These are phyloP conservation scores for Farysia itapuensis DNA, from an alignment of 1,284 basidiomycete genomes.

Conservation along the genomic window DNA sequence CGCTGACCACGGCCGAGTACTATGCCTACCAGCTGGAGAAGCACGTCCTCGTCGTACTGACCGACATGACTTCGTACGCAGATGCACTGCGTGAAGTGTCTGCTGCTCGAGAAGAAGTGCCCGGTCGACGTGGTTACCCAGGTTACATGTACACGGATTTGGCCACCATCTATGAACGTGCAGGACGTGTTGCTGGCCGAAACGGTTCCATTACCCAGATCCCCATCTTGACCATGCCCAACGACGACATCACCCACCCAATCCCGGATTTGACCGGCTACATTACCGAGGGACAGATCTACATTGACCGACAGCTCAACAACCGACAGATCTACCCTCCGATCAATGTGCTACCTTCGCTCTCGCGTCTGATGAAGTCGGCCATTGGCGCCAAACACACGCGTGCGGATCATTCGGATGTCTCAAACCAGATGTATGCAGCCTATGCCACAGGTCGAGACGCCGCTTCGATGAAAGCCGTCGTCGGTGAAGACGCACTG, in stretches of 20 bases:
- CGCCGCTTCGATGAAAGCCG: conserved; percentile 98
- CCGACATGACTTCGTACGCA: conserved; percentile 98
- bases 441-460: conserved; percentile 72
- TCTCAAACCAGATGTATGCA: conserved; percentile 67
- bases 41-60: conserved; percentile 97
- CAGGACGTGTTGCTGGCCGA: conserved; percentile 93
- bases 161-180: conserved; percentile 97
- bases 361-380: conserved; percentile 99
- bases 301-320: conserved; percentile 85
- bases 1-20: conserved; percentile 97
- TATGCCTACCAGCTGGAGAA: conserved; percentile 99
- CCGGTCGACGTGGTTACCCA: conserved; percentile 98
- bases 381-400: conserved; percentile 97
- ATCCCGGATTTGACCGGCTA: conserved; percentile 98
- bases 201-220: conserved; percentile 99
- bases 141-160: conserved; percentile 75
- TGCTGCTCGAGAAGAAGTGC: conserved; percentile 97
- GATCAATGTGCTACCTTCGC: conserved; percentile 97
- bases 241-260: conserved; percentile 98
- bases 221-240: conserved; percentile 99
- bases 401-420: conserved; percentile 96
- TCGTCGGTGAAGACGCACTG: conserved; percentile 96
- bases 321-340: conserved; percentile 98
- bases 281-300: conserved; percentile 98
- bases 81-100: conserved; percentile 93